Evolutionary conservation across 2,329 filamentous ascomycete species (phyloP).

Genomic region (Aspergillus persii): DNA sequence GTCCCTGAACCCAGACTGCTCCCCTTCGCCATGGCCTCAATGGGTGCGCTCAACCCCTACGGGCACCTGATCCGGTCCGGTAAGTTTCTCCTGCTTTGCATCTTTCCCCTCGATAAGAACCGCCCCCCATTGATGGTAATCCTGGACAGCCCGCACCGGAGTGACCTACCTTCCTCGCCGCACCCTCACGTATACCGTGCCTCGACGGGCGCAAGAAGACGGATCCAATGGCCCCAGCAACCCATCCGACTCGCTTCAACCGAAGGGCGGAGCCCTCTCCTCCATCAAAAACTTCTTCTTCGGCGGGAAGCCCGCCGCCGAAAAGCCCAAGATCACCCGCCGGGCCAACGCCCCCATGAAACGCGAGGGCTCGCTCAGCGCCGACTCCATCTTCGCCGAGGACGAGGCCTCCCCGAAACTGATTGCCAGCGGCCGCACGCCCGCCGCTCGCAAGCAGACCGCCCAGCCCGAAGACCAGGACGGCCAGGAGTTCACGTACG

Average conservation of each 20-base stretch:
- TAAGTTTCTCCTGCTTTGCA: conserved; percentile 18
- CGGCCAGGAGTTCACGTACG: conserved; percentile 10
- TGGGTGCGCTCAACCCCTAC: conserved; percentile 36
- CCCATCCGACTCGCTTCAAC: conserved; percentile 12
- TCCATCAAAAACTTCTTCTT: conserved; percentile 37
- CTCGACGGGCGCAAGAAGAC: conserved; percentile 31
- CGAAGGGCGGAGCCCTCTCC: conserved; percentile 26
- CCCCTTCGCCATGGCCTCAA: conserved; percentile 35
- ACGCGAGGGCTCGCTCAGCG: conserved; percentile 34
- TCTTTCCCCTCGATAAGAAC: background rate
- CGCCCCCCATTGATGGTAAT: conserved; percentile 3
- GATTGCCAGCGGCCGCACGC: conserved; percentile 26
- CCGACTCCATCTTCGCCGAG: conserved; percentile 44
- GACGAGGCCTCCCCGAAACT: conserved; percentile 28
- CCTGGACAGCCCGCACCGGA: conserved; percentile 31
- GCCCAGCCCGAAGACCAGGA: conserved; percentile 12
- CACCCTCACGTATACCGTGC: conserved; percentile 33
- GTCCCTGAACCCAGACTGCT: background rate
- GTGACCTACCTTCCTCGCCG: conserved; percentile 36
- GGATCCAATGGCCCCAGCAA: conserved; percentile 14
- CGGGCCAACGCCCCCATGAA: conserved; percentile 29
- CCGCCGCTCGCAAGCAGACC: conserved; percentile 22
- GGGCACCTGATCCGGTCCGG: conserved; percentile 40
- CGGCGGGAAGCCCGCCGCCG: conserved; percentile 21
- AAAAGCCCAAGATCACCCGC: conserved; percentile 30